These are phyloP conservation scores for Chimonanthus salicifolius DNA, from an alignment of 164 flowering plant species.

Conservation along the genomic window DNA sequence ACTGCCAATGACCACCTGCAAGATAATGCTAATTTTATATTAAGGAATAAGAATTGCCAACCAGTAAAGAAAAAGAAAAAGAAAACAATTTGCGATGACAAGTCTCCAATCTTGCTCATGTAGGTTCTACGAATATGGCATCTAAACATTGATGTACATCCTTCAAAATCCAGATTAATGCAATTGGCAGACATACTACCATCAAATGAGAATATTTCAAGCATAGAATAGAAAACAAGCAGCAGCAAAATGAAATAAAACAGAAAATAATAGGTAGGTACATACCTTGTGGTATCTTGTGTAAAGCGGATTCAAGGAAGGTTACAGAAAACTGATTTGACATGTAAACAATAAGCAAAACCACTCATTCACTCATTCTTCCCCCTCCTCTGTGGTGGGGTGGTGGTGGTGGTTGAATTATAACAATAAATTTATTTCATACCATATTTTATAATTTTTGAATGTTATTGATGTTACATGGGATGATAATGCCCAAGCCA, in stretches of 20 bases:
- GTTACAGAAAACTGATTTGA: too few relatives aligned
- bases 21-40: background rate
- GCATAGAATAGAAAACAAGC: background rate
- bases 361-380: too few relatives aligned
- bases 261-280: background rate
- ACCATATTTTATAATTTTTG: background rate
- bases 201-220: background rate
- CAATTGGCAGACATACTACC: background rate
- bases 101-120: too few relatives aligned
- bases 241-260: background rate
- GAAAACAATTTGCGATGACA: background rate
- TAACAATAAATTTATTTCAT: too few relatives aligned
- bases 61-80: background rate
- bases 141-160: background rate
- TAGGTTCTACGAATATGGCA: background rate
- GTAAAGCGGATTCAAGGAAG: background rate
- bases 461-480: too few relatives aligned
- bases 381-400: too few relatives aligned
- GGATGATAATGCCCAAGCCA: too few relatives aligned
- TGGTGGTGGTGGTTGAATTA: too few relatives aligned
- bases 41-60: background rate
- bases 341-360: too few relatives aligned
- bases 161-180: background rate
- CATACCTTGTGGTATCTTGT: too few relatives aligned
- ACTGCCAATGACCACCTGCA: conserved; percentile 77